Conservation (phyloP, 768 basidiomycete genomes). For the Suillus plorans region DNA sequence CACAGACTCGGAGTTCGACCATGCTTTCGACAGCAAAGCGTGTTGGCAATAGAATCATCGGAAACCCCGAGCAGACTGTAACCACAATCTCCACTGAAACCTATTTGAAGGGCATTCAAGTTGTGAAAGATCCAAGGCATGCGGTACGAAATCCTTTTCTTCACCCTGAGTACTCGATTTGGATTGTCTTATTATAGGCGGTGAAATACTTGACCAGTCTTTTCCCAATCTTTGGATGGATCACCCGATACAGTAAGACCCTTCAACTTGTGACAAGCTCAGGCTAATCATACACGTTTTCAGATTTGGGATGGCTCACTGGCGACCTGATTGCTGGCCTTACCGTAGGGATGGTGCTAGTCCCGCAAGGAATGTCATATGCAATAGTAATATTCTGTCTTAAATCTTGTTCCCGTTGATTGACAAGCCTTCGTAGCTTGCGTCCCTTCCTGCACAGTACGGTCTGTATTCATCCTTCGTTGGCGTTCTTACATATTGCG, state of each 20-base stretch:
- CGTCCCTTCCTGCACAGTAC: slow-evolving; percentile 81
- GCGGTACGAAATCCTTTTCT: slow-evolving; percentile 35
- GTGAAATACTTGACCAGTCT: slow-evolving; percentile 63
- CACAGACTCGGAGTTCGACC: not conserved
- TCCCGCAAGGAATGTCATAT: slow-evolving; percentile 93
- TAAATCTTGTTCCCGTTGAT: not conserved
- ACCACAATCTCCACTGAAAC: slow-evolving; percentile 60
- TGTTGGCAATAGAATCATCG: slow-evolving; percentile 57
- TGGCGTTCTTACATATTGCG: slow-evolving; percentile 82
- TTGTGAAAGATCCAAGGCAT: slow-evolving; percentile 45
- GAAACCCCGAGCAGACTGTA: slow-evolving; percentile 57
- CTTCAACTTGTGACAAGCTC: not conserved
- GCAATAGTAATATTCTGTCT: slow-evolving; percentile 49
- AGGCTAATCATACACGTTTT: not conserved
- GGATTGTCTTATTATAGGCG: slow-evolving; percentile 37
- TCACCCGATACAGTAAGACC: slow-evolving; percentile 77
- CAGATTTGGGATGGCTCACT: slow-evolving; percentile 76
- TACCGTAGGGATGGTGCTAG: slow-evolving; percentile 93
- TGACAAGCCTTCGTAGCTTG: slow-evolving; percentile 50
- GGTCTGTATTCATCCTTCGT: slow-evolving; percentile 95
- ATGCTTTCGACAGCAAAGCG: slow-evolving; percentile 46
- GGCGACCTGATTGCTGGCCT: slow-evolving; percentile 90
- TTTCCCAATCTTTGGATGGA: slow-evolving; percentile 88
- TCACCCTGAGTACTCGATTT: not conserved
- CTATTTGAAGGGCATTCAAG: slow-evolving; percentile 40